Base-by-base conservation (phyloP, 106 monocot species). In the Allium fistulosum region DNA sequence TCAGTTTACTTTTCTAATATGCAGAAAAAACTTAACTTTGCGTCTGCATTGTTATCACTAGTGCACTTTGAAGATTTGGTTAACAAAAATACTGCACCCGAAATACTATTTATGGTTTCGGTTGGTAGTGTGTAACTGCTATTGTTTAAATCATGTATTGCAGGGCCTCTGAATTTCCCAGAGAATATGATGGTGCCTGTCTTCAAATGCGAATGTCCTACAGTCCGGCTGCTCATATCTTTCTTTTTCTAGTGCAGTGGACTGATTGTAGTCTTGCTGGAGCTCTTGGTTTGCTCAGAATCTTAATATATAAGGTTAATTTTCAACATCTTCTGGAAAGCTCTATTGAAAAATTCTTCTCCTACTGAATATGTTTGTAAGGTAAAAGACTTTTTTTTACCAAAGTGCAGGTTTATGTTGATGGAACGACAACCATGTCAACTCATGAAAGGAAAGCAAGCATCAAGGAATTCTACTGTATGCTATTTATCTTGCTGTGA, bases 391-490 rank as follows among this genome's bases (percentile, higher is more conserved):
- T 57, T 51, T n/a, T 9, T 53, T 11, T 63, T 57, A 22, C 48
- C 8, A 0, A 37, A 48, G 9, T 61, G 55, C 51, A 94, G 94
- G 90, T 94, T 76, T 83, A 94, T 81, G 78, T 79, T 7, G 94
- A 94, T 87, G 94, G 94, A 73, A 90, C 84, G 22, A 90, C 94
- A n/a, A 90, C 90, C 45, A 87, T 94, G 94, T 87, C 84, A 12
- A 85, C 85, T 53, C 90, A 90, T 26, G 94, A 94, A 81, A 90
- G 83, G 61, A 94, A 94, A 83, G 94, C 94, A 48, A 94, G 83
- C 59, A 79, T 90, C 51, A 87, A 78, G 63, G 90, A 94, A 66
- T 94, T 94, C 37, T 94, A 94, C 69, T 82, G 94, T 87, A 81
- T 67, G 50, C 17, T 18, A 2, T 48, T 73, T 70, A 26, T 1